Evolutionary conservation across 108 stramenopile species (phyloP), one percentile per base, ranked within the genome.

Genomic region (Poteriospumella lacustris): DNA sequence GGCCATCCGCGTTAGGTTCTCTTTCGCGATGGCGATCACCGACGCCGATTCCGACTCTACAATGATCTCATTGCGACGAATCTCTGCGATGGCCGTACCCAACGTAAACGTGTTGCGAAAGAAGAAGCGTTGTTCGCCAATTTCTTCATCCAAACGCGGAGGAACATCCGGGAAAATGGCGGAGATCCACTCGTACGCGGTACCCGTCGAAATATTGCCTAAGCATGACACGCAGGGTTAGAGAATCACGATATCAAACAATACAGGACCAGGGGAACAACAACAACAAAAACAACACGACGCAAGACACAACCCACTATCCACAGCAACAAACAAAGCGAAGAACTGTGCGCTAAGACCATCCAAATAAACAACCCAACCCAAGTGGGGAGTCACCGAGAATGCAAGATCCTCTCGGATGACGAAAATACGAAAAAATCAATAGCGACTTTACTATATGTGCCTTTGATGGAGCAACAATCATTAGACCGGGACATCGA

Each of bases 11-110:
- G 60, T 64, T 64, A 64, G 28, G 60, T 3, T 64, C 31, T 64
- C 70, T 34, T 83, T 83, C n/a, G 80, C 73, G 40, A 85, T 85
- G n/a, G 84, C 82, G 28, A 85, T 68, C 28, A 79, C 78, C 76
- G 77, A 78, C 36, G 76, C 83, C 56, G 60, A 77, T 42, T 85
- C 84, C 24, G 68, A 78, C 3, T 79, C 36, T 1, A 81, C 39
- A 1, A 81, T n/a, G 5, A 80, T 64, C 68, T 76, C 83, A 9
- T 40, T 33, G 2, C 60, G 2, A 47, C 80, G 77, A 2, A 76
- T 39, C 34, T 59, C 77, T 29, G 34, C 79, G 33, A 85, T 39
- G 31, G 70, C 33, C 1, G 80, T 58, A 12, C 77, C 76, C 0
- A 68, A 47, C 1, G 84, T 83, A 44, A 81, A 85, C n/a, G 80